Percentiles rank a stretch among this genome's conserved stretches.
Evolutionary conservation across 495 filamentous ascomycete genomes (phyloP).

Genomic region (Penicillium atrosanguineum): DNA sequence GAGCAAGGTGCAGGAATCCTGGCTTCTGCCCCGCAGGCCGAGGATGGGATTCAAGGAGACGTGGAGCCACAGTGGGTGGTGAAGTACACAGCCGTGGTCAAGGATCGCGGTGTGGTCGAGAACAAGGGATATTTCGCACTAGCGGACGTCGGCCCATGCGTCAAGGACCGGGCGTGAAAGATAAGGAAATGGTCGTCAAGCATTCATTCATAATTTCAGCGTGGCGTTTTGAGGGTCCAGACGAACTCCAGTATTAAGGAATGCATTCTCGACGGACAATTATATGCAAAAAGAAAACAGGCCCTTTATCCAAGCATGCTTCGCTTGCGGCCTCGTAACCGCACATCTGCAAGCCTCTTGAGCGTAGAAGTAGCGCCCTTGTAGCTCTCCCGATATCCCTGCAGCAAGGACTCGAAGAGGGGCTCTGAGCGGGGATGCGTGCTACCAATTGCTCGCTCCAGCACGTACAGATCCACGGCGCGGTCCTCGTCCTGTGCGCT

Average conservation of each 20-base stretch:
- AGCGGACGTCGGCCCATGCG: constrained; percentile 60
- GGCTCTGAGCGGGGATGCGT: constrained; percentile 86
- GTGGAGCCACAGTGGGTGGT: constrained; percentile 89
- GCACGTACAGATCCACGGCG: constrained; percentile 94
- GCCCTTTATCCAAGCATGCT: constrained; percentile 81
- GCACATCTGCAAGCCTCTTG: constrained; percentile 85
- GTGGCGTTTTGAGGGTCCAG: constrained; percentile 30
- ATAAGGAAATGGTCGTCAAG: constrained; percentile 11
- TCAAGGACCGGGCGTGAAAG: constrained; percentile 26
- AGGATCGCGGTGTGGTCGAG: constrained; percentile 94
- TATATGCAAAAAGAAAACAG: constrained; percentile 6
- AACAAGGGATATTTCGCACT: constrained; percentile 96
- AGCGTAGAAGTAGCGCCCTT: constrained; percentile 60
- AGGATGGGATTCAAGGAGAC: constrained; percentile 62
- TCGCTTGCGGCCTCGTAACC: constrained; percentile 93
- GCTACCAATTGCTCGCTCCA: constrained; percentile 93
- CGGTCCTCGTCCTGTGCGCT: constrained; percentile 85
- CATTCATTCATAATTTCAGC: constrained; percentile 26
- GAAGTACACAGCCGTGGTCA: constrained; percentile 98
- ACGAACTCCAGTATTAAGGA: neutral
- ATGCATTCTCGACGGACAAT: neutral
- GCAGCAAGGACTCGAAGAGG: constrained; percentile 65
- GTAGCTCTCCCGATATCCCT: constrained; percentile 58
- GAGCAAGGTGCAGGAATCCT: constrained; percentile 66
- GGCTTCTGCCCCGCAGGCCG: constrained; percentile 45